Percentiles rank a stretch among this genome's conserved stretches.
Conservation (phyloP, 345 rosid species). For the Physaria fendleri region DNA sequence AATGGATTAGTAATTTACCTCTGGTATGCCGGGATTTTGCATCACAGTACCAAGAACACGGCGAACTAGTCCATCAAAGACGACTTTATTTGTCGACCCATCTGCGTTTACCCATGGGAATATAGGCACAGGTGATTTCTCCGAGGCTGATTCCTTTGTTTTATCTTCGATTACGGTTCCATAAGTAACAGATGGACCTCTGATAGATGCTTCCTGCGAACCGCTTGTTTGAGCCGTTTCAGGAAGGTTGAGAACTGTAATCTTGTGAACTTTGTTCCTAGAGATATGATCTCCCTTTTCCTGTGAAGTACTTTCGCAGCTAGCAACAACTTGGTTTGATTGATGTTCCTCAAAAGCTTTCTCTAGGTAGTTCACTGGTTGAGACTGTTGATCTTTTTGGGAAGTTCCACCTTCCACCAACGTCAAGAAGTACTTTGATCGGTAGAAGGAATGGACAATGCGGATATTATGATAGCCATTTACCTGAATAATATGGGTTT, state of each 20-base stretch:
- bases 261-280: conserved; percentile 51
- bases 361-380: conserved; percentile 31
- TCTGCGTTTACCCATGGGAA: conserved; percentile 92
- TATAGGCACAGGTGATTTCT: conserved; percentile 48
- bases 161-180: conserved; percentile 2
- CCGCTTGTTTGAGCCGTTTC: conserved; percentile 41
- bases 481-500: conserved; percentile 41
- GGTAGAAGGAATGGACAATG: conserved; percentile 70
- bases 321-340: conserved; percentile 26
- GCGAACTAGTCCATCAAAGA: conserved; percentile 71
- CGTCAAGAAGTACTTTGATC: conserved; percentile 71
- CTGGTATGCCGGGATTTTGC: conserved; percentile 83
- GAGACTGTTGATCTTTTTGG: conserved; percentile 29
- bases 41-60: conserved; percentile 77
- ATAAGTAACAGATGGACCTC: conserved; percentile 16
- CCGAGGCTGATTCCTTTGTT: conserved; percentile 19
- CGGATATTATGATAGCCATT: conserved; percentile 61
- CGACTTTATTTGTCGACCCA: conserved; percentile 59
- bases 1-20: conserved; percentile 46
- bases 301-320: conserved; percentile 25
- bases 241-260: conserved; percentile 87
- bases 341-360: conserved; percentile 29
- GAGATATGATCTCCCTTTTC: conserved; percentile 11
- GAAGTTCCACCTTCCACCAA: conserved; percentile 26
- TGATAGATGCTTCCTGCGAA: conserved; percentile 28